Conservation (phyloP, 2,329 filamentous ascomycete genomes). For the Fusarium neocosmosporiellum region DNA sequence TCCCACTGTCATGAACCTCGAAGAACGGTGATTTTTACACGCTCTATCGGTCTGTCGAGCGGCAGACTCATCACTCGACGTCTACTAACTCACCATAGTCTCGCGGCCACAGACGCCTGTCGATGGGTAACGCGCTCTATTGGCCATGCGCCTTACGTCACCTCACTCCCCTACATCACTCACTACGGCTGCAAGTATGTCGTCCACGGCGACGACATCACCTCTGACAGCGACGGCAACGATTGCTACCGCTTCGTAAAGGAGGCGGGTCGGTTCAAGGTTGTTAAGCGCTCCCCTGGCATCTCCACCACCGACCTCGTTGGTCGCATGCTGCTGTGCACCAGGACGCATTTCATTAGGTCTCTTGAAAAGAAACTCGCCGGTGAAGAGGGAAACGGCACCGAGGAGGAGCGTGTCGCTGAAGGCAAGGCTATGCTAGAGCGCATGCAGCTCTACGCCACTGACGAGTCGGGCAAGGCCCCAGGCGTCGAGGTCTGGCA, state of each 20-base stretch:
- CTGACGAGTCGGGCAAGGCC: constrained; percentile 81
- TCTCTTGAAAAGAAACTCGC: constrained; percentile 76
- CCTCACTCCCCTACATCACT: constrained; percentile 90
- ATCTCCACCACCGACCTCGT: constrained; percentile 99
- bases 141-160: constrained; percentile 92
- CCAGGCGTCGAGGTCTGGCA: constrained; percentile 89
- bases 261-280: constrained; percentile 90
- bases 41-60: background rate
- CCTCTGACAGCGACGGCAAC: constrained; percentile 90
- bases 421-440: constrained; percentile 77
- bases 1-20: constrained; percentile 94
- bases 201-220: constrained; percentile 97
- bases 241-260: constrained; percentile 99
- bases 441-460: constrained; percentile 86
- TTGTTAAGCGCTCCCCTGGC: constrained; percentile 94
- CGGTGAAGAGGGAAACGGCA: constrained; percentile 79
- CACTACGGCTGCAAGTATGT: constrained; percentile 97
- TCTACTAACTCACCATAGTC: constrained; percentile 58
- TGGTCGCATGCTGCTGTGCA: constrained; percentile 95
- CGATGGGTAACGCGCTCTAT: constrained; percentile 91
- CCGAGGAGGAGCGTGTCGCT: constrained; percentile 71
- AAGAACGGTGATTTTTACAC: constrained; percentile 73
- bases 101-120: constrained; percentile 92
- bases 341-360: constrained; percentile 91
- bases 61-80: background rate